Percentiles rank a stretch among this genome's conserved stretches.
Conservation (phyloP, 495 filamentous ascomycete genomes). For the Parmelia sp. region DNA sequence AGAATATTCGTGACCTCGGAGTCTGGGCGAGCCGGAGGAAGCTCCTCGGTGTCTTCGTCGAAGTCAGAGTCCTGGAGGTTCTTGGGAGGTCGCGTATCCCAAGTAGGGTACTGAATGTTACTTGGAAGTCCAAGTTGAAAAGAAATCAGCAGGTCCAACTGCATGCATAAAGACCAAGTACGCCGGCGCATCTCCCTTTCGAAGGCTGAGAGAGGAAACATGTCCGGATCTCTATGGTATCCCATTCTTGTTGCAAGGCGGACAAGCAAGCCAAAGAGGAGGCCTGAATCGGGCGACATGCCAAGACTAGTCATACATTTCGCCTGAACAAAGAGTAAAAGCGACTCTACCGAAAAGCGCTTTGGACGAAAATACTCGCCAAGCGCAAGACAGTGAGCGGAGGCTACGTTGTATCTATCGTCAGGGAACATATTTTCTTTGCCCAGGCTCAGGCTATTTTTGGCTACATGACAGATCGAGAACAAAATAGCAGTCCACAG, state of each 20-base stretch:
- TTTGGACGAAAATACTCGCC: constrained; percentile 35
- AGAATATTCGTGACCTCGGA: constrained; percentile 35
- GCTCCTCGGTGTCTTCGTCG: constrained; percentile 30
- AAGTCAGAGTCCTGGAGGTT: constrained; percentile 43
- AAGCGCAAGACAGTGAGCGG: constrained; percentile 34
- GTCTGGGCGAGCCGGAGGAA: constrained; percentile 37
- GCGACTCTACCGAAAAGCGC: constrained; percentile 35
- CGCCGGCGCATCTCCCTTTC: constrained; percentile 45
- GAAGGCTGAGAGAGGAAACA: constrained; percentile 36
- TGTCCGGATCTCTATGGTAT: constrained; percentile 40
- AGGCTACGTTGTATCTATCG: constrained; percentile 26
- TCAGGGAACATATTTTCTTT: constrained; percentile 14
- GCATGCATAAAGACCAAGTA: constrained; percentile 35
- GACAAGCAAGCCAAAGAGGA: constrained; percentile 36
- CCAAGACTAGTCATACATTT: constrained; percentile 38
- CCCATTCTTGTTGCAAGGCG: constrained; percentile 42
- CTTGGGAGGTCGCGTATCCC: constrained; percentile 38
- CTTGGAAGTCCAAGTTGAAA: constrained; percentile 44
- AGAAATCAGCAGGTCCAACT: constrained; percentile 40
- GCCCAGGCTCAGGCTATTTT: not conserved
- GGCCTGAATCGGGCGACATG: constrained; percentile 34
- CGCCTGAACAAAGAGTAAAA: constrained; percentile 35
- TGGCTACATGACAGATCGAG: constrained; percentile 30
- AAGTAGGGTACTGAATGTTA: constrained; percentile 39
- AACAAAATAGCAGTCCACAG: constrained; percentile 34